Evolutionary conservation across 441 rosid species (phyloP), one percentile per base, ranked within the genome.

Genomic region (Isatis lusitanica): DNA sequence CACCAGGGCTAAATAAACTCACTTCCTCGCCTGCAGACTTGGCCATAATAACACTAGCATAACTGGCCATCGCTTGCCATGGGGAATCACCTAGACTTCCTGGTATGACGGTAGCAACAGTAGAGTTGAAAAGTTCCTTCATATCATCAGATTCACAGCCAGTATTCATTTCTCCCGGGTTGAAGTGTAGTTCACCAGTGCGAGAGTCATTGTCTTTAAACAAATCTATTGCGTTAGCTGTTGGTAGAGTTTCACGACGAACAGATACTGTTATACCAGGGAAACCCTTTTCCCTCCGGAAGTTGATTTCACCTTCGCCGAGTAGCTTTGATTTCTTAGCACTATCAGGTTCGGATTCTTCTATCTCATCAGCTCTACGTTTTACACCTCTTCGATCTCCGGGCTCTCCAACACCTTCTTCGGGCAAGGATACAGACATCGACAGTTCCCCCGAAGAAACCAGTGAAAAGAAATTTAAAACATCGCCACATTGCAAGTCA

Each of bases 241-340:
- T 74, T 52, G 58, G 79, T 71, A 91, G 53, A 47, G 70, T 77
- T 70, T 84, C 83, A 66, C 90, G 86, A 31, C 73, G 81, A 68
- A 88, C 70, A 76, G 82, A 85, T 35, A 91, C 86, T 69, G 60
- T 69, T 71, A 96, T 84, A 58, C 98, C 97, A 67, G 99, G 99
- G 83, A 91, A 93, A 18, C 99, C 99, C 81, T 96, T 96, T 81
- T 87, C 99, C 68, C 90, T 85, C 26, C 98, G 96, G 63, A 90
- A 88, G 83, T 68, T 61, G 69, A 89, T 86, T 78, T 93, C 99
- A 63, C 91, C 82, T 69, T 93, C 97, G 28, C 83, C 80, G 35
- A 87, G 68, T 70, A 80, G 81, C 83, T 82, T 96, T 52, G 85
- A 53, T 78, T 85, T 93, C 85, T 91, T 93, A 76, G 81, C 80